These are phyloP conservation scores for Adenanthera pavonina DNA, from an alignment of 306 rosid genomes.

Conservation along the genomic window DNA sequence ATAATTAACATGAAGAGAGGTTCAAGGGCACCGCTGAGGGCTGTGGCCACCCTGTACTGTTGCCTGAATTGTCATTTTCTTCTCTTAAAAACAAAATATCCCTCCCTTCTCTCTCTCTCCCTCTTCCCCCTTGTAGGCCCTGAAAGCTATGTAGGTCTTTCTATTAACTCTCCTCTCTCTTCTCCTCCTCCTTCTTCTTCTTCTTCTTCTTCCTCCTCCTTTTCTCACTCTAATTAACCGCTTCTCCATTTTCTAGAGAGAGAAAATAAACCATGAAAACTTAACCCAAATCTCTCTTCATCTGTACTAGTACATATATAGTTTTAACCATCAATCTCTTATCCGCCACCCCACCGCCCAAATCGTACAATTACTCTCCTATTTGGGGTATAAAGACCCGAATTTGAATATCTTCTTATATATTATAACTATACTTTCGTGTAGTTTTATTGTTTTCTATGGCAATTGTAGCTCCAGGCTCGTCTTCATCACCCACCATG, in stretches of 20 bases:
- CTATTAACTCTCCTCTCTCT: slow-evolving; percentile 47
- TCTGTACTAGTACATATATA: slow-evolving; percentile 8
- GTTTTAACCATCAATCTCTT: slow-evolving; percentile 47
- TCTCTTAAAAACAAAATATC: slow-evolving; percentile 61
- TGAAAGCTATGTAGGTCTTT: slow-evolving; percentile 81
- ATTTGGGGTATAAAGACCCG: slow-evolving; percentile 33
- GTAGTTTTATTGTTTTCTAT: slow-evolving; percentile 42
- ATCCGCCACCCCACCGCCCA: slow-evolving; percentile 28
- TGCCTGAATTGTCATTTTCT: slow-evolving; percentile 75
- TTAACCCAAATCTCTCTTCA: background rate
- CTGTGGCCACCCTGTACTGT: slow-evolving; percentile 84
- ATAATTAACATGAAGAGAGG: slow-evolving; percentile 53
- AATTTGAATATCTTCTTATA: background rate
- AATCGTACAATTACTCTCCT: slow-evolving; percentile 37
- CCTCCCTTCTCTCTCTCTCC: slow-evolving; percentile 5
- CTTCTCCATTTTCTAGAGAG: slow-evolving; percentile 11
- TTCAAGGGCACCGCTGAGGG: slow-evolving; percentile 84
- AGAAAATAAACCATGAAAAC: slow-evolving; percentile 6
- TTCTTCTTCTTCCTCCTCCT: background rate
- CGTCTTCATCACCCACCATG: slow-evolving; percentile 46
- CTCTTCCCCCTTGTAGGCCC: slow-evolving; percentile 56
- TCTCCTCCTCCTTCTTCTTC: background rate
- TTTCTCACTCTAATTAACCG: slow-evolving; percentile 14
- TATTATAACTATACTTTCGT: background rate
- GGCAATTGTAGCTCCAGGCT: slow-evolving; percentile 67